Conservation (phyloP, 768 basidiomycete species). For the Leccinellum rugosiceps region DNA sequence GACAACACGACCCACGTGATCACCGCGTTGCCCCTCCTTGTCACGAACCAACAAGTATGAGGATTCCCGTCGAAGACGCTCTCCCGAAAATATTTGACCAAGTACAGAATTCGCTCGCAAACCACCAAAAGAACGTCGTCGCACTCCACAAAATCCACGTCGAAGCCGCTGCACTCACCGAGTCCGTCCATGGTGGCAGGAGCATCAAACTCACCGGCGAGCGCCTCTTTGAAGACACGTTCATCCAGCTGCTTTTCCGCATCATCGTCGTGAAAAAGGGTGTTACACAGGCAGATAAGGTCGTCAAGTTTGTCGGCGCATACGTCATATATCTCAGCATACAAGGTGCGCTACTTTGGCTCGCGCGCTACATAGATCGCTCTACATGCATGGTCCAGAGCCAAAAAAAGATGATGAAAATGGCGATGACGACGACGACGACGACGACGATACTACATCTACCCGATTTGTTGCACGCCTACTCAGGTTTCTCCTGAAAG, state of each 20-base stretch:
- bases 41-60: constrained; percentile 9
- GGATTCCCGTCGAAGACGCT: constrained; percentile 8
- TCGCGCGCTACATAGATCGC: neutral
- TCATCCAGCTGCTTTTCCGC: constrained; percentile 57
- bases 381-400: constrained; percentile 27
- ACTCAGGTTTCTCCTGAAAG: constrained; percentile 69
- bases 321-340: constrained; percentile 76
- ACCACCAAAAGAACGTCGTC: constrained; percentile 88
- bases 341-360: constrained; percentile 50
- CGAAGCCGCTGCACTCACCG: constrained; percentile 54
- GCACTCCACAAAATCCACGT: constrained; percentile 76
- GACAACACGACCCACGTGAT: constrained; percentile 17
- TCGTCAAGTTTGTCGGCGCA: constrained; percentile 77
- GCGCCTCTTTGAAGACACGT: constrained; percentile 64
- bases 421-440: constrained; percentile 42
- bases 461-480: constrained; percentile 68
- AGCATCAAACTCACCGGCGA: constrained; percentile 68
- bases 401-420: constrained; percentile 31
- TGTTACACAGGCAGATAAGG: constrained; percentile 64
- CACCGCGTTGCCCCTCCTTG: neutral
- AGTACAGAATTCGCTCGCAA: constrained; percentile 66
- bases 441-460: constrained; percentile 65
- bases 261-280: constrained; percentile 81
- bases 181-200: constrained; percentile 47
- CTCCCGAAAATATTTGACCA: constrained; percentile 69